Evolutionary conservation across 208 protist genomes (phyloP), one percentile per base, ranked within the genome.

Genomic region (Acanthamoeba pearcei): DNA sequence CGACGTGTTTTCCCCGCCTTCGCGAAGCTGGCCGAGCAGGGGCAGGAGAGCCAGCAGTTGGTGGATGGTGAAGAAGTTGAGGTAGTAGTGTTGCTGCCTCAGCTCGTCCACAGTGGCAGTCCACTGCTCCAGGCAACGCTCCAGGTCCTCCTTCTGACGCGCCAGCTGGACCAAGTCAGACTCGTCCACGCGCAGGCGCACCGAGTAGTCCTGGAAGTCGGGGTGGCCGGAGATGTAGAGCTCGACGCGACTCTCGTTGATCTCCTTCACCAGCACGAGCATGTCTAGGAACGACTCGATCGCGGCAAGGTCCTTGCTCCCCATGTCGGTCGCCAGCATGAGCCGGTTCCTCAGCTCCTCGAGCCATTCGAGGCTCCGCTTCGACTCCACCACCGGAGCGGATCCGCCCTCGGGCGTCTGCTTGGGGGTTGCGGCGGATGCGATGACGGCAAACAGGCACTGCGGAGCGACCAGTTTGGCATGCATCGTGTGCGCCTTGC

Each of bases 11-110:
- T 74, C 66, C 29, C n/a, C 66, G 29, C 27, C 66, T n/a, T 32
- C 29, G 9, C 46, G 46, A 60, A 60, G 51, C 51, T 55, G 80
- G 22, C 64, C 51, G 51, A 88, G 13, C 22, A 88, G 80, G 24
- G 80, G 80, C 51, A 88, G 15, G 64, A 92, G 4, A 22, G 86
- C 62, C 86, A 92, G 32, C 51, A 92, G 86, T 27, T 92, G 86
- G n/a, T 92, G 86, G 27, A 92, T 92, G 86, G 64, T 92, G 86
- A 76, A 92, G 35, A 92, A 92, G 86, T 92, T 92, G 46, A 92
- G 66, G 66, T 49, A 92, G 66, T 92, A 76, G 66, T 92, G 86
- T 10, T 92, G 60, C 35, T 29, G n/a, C 27, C 86, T 66, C 60
- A 92, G 66, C 8, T 19, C 19, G 57, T 78, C 66, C 29, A 92